Base-by-base conservation (phyloP, 176 grass and related monocot species). In the Oryza glumipatula region DNA sequence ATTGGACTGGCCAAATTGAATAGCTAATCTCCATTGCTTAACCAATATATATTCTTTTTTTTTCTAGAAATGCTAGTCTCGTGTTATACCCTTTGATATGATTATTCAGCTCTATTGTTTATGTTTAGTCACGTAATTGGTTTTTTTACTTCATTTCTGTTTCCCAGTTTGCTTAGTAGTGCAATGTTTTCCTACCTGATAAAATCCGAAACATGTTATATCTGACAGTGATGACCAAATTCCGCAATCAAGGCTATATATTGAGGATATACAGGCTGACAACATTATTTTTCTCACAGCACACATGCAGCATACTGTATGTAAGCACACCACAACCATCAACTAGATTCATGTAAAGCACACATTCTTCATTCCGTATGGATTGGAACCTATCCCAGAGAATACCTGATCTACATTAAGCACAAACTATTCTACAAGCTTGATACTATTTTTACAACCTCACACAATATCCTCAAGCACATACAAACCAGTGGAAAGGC, bases 401-500 rank as follows among this genome's bases (percentile, higher is more conserved):
- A 76, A 23, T 56, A 67, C 12, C 30, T 68, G 5, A 35, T 70
- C 35, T 76, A 41, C 16, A 11, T 54, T 14, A 78, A 65, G 54
- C 15, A 65, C 64, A 82, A 65, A 81, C 44, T n/a, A 26, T 82
- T 60, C 54, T 73, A 77, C 73, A 82, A 78, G 67, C 23, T 70
- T 21, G 19, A 5, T 77, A 81, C 17, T 56, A 44, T 30, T 56
- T 79, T 86, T 68, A 46, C 23, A 58, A 58, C 54, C 33, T 72
- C 33, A 54, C 12, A 72, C 9, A 17, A 58, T 21, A 78, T 58
- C 33, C 19, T 73, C 43, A 72, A 39, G 3, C 65, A 75, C 47
- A 69, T 70, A 85, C 39, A 76, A 32, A 81, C 43, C 28, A 65
- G 39, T 43, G 54, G 51, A 28, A 52, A 30, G 30, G 14, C 21